Base-by-base conservation (phyloP, 176 grass and related monocot genomes). In the Cenchrus americanus region DNA sequence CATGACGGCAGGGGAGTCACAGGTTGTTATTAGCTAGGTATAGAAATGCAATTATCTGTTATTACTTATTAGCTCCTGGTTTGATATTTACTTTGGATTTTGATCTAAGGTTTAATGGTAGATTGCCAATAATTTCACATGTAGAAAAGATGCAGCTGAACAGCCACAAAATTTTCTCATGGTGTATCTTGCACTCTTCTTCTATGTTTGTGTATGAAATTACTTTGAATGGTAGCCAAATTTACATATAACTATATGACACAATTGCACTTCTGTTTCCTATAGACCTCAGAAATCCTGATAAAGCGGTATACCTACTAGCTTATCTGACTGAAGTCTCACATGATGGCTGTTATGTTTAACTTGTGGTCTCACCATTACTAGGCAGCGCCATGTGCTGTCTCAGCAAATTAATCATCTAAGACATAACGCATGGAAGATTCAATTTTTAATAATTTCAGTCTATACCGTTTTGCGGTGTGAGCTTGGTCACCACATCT, bases 381-480 rank as follows among this genome's bases (percentile, higher is more conserved):
- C 52, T 75, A 75, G 70, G 60, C 59, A 75, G 46, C 60, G 18
- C 42, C 15, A 46, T 27, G 22, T 71, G 60, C 18, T 24, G 47
- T 50, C 32, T 64, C 6, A 18, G n/a, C 13, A 84, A 66, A 26
- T 65, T 84, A 66, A 19, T 75, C 40, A 66, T 22, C 46, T 30
- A 53, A 14, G 7, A 17, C 49, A 51, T 63, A 73, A 22, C 21
- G 0, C 12, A 24, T 23, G 46, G 46, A n/a, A 64, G 44, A 52
- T 54, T 60, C 48, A 1, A 23, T 41, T 53, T 53, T 9, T 26
- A 52, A 53, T 54, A 41, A 54, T 80, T 62, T 37, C 46, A 52
- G 19, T 7, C 19, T 51, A 18, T n/a, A 47, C 37, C 66, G 19
- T 62, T 30, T 73, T 49, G 11, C 1, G 1, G 23, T 72, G 72